A percentile compares a stretch with the other conserved stretches of the same genome.
These are phyloP conservation scores for Colletotrichum phormii DNA, from an alignment of 2,329 filamentous ascomycete species.

Conservation along the genomic window DNA sequence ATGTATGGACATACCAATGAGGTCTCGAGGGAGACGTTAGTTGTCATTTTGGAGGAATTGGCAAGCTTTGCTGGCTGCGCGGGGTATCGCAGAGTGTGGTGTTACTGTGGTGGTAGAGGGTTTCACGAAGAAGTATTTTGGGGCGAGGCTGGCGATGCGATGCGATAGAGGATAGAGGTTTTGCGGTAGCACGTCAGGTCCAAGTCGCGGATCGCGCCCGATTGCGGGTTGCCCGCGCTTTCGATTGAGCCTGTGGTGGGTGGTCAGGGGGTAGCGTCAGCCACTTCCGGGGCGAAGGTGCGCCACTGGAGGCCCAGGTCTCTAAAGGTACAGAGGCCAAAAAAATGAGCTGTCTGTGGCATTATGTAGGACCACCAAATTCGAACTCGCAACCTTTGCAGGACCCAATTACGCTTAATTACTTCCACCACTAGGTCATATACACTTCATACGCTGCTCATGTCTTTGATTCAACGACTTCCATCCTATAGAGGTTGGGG, in stretches of 20 bases:
- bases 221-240: background rate
- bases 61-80: background rate
- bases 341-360: background rate
- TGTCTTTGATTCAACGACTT: background rate
- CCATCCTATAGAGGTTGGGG: background rate
- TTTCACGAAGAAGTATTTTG: conserved; percentile 11
- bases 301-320: conserved; percentile 7
- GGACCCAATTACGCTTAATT: background rate
- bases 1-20: conserved; percentile 67
- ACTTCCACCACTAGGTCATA: background rate
- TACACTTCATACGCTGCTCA: background rate
- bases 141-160: conserved; percentile 27
- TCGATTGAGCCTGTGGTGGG: no score
- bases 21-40: conserved; percentile 84
- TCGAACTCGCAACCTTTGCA: background rate
- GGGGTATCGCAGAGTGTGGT: background rate
- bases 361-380: background rate
- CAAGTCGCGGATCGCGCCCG: background rate
- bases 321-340: background rate
- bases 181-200: background rate
- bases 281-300: background rate
- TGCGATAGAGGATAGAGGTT: conserved; percentile 25
- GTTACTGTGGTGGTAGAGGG: conserved; percentile 3
- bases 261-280: conserved; percentile 11
- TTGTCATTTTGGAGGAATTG: conserved; percentile 69